These are phyloP conservation scores for Cercophora scortea DNA, from an alignment of 495 filamentous ascomycete species.

Conservation along the genomic window DNA sequence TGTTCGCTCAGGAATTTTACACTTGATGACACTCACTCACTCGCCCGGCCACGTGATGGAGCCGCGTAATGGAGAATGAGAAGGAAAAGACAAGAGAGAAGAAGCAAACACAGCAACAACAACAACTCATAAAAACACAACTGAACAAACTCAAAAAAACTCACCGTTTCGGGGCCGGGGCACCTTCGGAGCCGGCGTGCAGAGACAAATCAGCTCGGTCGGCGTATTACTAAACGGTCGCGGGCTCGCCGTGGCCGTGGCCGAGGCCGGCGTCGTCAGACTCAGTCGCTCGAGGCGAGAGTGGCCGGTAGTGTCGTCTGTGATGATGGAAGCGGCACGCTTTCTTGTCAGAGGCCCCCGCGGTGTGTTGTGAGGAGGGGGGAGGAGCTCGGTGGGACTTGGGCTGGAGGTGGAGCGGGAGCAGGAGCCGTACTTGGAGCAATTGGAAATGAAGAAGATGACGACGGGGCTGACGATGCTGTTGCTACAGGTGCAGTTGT, in stretches of 20 bases:
- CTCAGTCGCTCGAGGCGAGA: constrained; percentile 33
- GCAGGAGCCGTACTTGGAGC: not conserved
- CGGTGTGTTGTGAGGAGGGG: not conserved
- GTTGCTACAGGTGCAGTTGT: not conserved
- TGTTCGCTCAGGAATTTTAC: not conserved
- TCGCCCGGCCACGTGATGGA: no score
- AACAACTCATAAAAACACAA: constrained; percentile 18
- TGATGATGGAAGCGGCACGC: constrained; percentile 41
- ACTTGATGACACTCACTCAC: constrained; percentile 1
- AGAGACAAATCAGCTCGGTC: constrained; percentile 66
- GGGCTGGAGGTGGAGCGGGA: not conserved
- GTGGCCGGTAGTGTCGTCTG: constrained; percentile 36
- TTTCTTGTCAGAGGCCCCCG: constrained; percentile 29
- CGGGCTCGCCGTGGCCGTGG: constrained; percentile 4
- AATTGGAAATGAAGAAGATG: not conserved
- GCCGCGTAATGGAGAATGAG: no score
- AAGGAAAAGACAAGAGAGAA: constrained; percentile 13
- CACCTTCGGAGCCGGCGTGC: constrained; percentile 87
- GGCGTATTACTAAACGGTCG: constrained; percentile 16
- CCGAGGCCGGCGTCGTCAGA: constrained; percentile 20
- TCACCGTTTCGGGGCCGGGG: constrained; percentile 92
- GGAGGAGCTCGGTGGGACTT: not conserved
- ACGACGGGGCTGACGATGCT: not conserved
- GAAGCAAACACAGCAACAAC: constrained; percentile 2
- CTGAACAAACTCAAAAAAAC: constrained; percentile 25